Conservation (phyloP, 2,329 filamentous ascomycete species). For the Arthroderma sp. region DNA sequence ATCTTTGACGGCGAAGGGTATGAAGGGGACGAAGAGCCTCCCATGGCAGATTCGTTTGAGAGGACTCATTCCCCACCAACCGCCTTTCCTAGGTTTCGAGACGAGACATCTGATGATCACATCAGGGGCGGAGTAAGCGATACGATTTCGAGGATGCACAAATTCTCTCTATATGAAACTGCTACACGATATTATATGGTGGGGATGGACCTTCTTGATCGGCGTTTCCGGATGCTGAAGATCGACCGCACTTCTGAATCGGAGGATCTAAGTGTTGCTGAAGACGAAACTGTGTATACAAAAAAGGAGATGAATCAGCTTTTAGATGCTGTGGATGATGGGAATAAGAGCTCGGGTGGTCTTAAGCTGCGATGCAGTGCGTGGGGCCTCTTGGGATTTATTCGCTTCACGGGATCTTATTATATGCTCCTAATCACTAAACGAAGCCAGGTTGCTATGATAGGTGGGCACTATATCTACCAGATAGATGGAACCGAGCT, state of each 20-base stretch:
- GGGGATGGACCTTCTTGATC: conserved; percentile 79
- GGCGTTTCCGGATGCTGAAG: conserved; percentile 79
- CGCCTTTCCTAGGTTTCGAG: conserved; percentile 25
- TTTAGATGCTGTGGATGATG: conserved; percentile 88
- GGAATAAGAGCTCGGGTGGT: conserved; percentile 80
- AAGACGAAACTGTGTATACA: conserved; percentile 90
- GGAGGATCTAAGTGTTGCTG: conserved; percentile 68
- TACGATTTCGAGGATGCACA: conserved; percentile 61
- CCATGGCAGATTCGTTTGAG: conserved; percentile 32
- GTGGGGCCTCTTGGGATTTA: conserved; percentile 91
- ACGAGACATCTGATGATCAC: conserved; percentile 17
- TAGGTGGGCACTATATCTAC: conserved; percentile 92
- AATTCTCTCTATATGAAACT: conserved; percentile 95
- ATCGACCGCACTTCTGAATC: conserved; percentile 78
- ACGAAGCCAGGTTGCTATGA: conserved; percentile 86
- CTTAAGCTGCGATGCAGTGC: conserved; percentile 79
- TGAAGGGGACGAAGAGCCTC: conserved; percentile 32
- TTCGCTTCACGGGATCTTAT: conserved; percentile 86
- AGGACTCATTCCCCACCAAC: conserved; percentile 26
- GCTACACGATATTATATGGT: conserved; percentile 88
- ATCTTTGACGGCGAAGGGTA: conserved; percentile 22
- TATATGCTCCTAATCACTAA: conserved; percentile 98
- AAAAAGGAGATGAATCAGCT: conserved; percentile 85
- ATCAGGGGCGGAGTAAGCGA: conserved; percentile 15
- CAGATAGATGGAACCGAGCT: conserved; percentile 90